Conservation (phyloP, 2,329 filamentous ascomycete genomes). For the Scedosporium apiospermum region DNA sequence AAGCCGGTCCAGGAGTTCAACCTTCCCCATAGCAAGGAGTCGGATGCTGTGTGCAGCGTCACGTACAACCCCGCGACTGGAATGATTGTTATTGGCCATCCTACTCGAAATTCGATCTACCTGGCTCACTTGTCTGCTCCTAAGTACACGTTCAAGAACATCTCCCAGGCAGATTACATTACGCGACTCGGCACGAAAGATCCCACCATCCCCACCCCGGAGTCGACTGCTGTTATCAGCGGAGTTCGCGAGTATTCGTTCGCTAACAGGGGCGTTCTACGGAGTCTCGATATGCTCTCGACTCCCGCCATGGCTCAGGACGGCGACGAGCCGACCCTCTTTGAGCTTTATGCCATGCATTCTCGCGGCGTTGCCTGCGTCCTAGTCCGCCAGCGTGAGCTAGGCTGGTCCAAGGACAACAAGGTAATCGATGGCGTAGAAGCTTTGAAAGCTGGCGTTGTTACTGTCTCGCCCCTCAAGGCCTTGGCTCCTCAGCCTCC, state of each 20-base stretch:
- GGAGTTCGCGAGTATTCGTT: slow-evolving; percentile 94
- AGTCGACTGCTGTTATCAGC: slow-evolving; percentile 94
- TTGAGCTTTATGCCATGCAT: slow-evolving; percentile 96
- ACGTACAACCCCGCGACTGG: slow-evolving; percentile 87
- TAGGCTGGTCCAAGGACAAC: slow-evolving; percentile 86
- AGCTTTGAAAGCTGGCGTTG: slow-evolving; percentile 62
- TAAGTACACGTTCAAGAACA: slow-evolving; percentile 72
- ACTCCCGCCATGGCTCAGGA: slow-evolving; percentile 55
- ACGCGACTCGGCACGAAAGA: slow-evolving; percentile 67
- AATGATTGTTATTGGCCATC: slow-evolving; percentile 91
- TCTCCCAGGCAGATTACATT: slow-evolving; percentile 85
- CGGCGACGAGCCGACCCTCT: slow-evolving; percentile 59
- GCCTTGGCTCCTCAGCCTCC: slow-evolving; percentile 34
- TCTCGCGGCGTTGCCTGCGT: slow-evolving; percentile 92
- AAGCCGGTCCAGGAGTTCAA: slow-evolving; percentile 97
- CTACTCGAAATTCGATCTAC: slow-evolving; percentile 94
- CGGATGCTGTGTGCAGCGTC: slow-evolving; percentile 95
- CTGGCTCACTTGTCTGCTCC: slow-evolving; percentile 93
- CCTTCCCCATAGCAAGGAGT: slow-evolving; percentile 90
- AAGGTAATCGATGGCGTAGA: slow-evolving; percentile 75
- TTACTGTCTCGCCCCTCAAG: slow-evolving; percentile 65
- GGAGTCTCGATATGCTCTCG: slow-evolving; percentile 82
- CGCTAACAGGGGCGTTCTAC: slow-evolving; percentile 71
- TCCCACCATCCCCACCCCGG: slow-evolving; percentile 66
- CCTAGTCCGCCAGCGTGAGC: slow-evolving; percentile 74